phyloP scores from a whole-genome alignment of 805 yeast species.

The Yarrowia hollandica region DNA sequence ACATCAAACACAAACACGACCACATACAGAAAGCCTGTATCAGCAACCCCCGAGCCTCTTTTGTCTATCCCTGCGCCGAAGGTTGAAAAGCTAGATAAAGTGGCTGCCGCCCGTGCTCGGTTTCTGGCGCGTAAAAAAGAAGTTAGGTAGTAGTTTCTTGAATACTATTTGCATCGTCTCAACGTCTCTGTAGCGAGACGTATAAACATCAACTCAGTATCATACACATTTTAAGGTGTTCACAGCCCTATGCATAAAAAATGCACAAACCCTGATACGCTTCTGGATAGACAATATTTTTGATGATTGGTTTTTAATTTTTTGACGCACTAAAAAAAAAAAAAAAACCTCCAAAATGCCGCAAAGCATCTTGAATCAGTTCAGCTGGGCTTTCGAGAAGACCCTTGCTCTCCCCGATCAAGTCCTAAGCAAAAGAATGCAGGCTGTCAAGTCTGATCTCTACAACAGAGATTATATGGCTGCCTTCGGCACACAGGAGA shows the following conservation, averaged over 20 bases:
- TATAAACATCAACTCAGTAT: too few relatives aligned
- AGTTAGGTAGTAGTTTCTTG: neutral
- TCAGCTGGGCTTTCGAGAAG: constrained; percentile 35
- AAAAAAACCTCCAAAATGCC: neutral
- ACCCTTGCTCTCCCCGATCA: constrained; percentile 33
- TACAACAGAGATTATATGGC: constrained; percentile 66
- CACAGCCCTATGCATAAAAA: neutral
- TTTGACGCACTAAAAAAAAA: neutral
- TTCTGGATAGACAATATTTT: constrained; percentile 4
- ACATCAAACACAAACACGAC: neutral
- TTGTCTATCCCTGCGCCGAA: too few relatives aligned
- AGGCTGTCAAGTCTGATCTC: constrained; percentile 66
- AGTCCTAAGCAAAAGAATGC: constrained; percentile 50
- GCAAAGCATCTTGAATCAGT: constrained; percentile 37
- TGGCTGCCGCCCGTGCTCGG: constrained; percentile 19
- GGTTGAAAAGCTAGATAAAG: neutral
- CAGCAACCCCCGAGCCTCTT: too few relatives aligned
- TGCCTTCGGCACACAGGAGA: constrained; percentile 65
- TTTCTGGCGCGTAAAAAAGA: constrained; percentile 1
- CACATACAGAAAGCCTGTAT: too few relatives aligned
- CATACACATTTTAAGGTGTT: neutral
- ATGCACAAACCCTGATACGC: neutral
- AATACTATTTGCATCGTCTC: too few relatives aligned
- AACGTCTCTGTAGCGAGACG: too few relatives aligned
- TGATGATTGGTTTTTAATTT: too few relatives aligned